Conservation (phyloP, 2,329 filamentous ascomycete species). For the Lizonia empirigonia region DNA sequence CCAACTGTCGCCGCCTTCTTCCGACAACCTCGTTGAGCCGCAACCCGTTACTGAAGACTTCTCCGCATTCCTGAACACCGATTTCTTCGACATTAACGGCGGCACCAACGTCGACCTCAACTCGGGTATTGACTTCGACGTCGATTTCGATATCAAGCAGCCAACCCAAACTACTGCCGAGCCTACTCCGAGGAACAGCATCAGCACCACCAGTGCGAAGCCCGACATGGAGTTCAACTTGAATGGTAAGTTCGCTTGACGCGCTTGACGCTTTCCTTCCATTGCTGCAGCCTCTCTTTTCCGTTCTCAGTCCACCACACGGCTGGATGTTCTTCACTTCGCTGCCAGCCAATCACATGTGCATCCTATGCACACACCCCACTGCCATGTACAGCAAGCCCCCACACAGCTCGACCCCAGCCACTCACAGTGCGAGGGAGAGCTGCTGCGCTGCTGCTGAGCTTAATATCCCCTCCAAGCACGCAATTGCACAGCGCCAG, state of each 20-base stretch:
- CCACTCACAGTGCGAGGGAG: slow-evolving; percentile 31
- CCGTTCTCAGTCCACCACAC: slow-evolving; percentile 15
- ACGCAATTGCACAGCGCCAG: slow-evolving; percentile 41
- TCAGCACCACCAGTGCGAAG: slow-evolving; percentile 24
- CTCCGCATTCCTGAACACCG: slow-evolving; percentile 61
- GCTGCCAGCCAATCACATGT: slow-evolving; percentile 30
- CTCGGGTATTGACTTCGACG: slow-evolving; percentile 35
- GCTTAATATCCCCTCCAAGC: slow-evolving; percentile 36
- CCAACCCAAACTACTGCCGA: slow-evolving; percentile 20
- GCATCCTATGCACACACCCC: slow-evolving; percentile 6
- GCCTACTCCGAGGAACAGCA: slow-evolving; percentile 21
- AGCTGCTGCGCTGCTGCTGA: slow-evolving; percentile 30
- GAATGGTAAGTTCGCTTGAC: slow-evolving; percentile 36
- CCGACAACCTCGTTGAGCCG: slow-evolving; percentile 37
- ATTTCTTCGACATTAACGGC: slow-evolving; percentile 71
- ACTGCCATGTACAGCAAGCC: slow-evolving; percentile 29
- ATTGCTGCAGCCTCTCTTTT: background rate
- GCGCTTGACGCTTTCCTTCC: slow-evolving; percentile 11
- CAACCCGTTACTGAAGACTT: slow-evolving; percentile 56
- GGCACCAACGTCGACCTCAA: slow-evolving; percentile 33
- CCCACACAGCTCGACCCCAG: slow-evolving; percentile 32
- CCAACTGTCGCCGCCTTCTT: slow-evolving; percentile 58
- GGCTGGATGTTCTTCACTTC: slow-evolving; percentile 21
- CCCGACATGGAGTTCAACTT: slow-evolving; percentile 45
- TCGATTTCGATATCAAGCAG: slow-evolving; percentile 36